Evolutionary conservation across 306 rosid genomes (phyloP), one percentile per base, ranked within the genome.

Genomic region (Elaeagnus macrophylla): DNA sequence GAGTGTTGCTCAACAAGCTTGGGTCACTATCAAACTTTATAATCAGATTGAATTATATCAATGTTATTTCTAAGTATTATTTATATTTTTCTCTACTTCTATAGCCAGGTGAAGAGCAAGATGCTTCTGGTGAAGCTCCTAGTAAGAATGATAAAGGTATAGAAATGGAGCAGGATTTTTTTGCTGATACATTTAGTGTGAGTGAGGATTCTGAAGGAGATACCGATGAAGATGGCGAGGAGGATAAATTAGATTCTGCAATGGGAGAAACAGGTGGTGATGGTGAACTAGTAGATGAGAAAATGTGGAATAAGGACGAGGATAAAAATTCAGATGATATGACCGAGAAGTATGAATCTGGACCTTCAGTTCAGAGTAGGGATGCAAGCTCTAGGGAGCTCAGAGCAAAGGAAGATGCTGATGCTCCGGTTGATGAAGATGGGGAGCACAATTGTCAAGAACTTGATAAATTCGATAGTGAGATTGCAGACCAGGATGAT

Each of bases 111-210:
- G 85, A 75, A 40, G 81, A 73, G 37, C 67, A 74, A 39, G 94
- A 76, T 69, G 79, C 77, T 53, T 51, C 80, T 41, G 68, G 54
- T 50, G 86, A 86, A 61, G 61, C 46, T 41, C 93, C 89, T 2
- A 71, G 71, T 69, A 75, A 77, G 73, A 64, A 72, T 62, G 86
- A 78, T 51, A 72, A 67, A 61, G 97, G 97, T 32, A 75, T 91
- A 61, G 95, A 91, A 73, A 84, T 91, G 94, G 95, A 83, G 16
- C 75, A 84, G 53, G 96, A 91, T 76, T 81, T 91, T 64, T 69
- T 57, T 43, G 96, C 85, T 16, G 91, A 83, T 69, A 69, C 80
- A 59, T 51, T 9, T 47, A 83, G 84, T 68, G 77, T 91, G 60
- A 91, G 96, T 51, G 93, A 82, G 70, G 89, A 91, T 48, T 80